Conservation (phyloP, 257 asterid species). For the Ballota nigra region DNA sequence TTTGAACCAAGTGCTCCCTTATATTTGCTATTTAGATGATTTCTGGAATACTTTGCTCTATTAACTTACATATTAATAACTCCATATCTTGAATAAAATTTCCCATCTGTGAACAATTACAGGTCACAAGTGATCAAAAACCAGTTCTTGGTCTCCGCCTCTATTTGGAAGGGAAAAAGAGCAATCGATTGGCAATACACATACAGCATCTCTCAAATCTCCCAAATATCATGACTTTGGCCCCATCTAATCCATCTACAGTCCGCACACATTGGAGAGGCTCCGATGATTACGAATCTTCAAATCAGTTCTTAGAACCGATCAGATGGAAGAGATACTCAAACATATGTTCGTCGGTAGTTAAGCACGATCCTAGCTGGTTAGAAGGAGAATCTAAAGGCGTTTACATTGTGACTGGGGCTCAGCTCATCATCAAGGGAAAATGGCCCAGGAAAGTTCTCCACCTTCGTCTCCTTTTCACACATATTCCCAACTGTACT, state of each 20-base stretch:
- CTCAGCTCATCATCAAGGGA: constrained; percentile 79
- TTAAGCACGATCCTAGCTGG: constrained; percentile 81
- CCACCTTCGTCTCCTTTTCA: constrained; percentile 81
- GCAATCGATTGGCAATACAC: constrained; percentile 83
- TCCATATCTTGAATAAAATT: constrained; percentile 4
- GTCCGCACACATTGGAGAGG: constrained; percentile 79
- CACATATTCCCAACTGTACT: constrained; percentile 68
- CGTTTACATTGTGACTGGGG: constrained; percentile 81
- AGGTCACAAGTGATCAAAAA: constrained; percentile 82
- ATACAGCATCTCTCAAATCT: constrained; percentile 88
- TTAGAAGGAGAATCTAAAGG: constrained; percentile 47
- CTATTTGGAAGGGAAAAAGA: constrained; percentile 83
- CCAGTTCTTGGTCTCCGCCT: constrained; percentile 87
- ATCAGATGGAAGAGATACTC: constrained; percentile 80
- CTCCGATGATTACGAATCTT: constrained; percentile 67
- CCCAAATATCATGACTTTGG: constrained; percentile 58
- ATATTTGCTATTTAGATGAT: constrained; percentile 1
- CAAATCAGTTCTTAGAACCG: constrained; percentile 77
- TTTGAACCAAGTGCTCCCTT: no score
- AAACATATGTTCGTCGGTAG: constrained; percentile 71
- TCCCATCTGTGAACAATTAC: constrained; percentile 7
- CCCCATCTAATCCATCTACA: constrained; percentile 28
- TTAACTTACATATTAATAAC: neutral
- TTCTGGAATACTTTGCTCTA: neutral
- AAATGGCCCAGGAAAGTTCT: constrained; percentile 86